A percentile compares a stretch with the other conserved stretches of the same genome.
Conservation (phyloP, 2,329 filamentous ascomycete genomes). For the Cladosporium velox region DNA sequence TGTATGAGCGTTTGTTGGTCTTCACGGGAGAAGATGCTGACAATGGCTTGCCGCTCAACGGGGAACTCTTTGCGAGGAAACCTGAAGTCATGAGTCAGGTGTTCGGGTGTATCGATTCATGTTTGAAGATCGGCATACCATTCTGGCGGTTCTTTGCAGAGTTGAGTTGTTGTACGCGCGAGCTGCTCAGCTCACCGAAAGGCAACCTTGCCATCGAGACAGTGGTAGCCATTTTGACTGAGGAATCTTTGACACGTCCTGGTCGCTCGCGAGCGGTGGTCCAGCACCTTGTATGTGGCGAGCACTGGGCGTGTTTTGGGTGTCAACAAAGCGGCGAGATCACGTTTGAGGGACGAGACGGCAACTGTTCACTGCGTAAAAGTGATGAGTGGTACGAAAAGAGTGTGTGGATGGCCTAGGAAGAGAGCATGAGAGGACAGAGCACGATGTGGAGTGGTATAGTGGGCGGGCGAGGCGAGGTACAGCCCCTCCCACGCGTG, state of each 20-base stretch:
- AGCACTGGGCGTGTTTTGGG: constrained; percentile 13
- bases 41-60: constrained; percentile 32
- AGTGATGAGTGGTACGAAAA: neutral
- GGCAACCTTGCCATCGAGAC: constrained; percentile 60
- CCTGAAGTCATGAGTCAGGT: constrained; percentile 16
- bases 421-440: constrained; percentile 6
- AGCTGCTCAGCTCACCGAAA: constrained; percentile 70
- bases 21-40: constrained; percentile 34
- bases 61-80: constrained; percentile 23
- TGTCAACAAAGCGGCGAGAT: constrained; percentile 17
- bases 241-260: neutral
- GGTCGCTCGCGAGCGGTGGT: constrained; percentile 17
- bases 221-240: constrained; percentile 33
- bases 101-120: neutral
- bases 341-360: too few species aligned
- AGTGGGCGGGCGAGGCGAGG: constrained; percentile 8
- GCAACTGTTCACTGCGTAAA: neutral
- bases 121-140: constrained; percentile 43
- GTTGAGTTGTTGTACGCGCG: constrained; percentile 70
- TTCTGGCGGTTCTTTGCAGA: constrained; percentile 77
- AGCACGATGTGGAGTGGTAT: neutral
- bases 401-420: constrained; percentile 10
- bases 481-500: constrained; percentile 10
- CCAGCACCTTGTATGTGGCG: constrained; percentile 1
- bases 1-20: constrained; percentile 50